phyloP scores from a whole-genome alignment of 768 basidiomycete genomes.

The Pseudohyphozyma bogoriensis region DNA sequence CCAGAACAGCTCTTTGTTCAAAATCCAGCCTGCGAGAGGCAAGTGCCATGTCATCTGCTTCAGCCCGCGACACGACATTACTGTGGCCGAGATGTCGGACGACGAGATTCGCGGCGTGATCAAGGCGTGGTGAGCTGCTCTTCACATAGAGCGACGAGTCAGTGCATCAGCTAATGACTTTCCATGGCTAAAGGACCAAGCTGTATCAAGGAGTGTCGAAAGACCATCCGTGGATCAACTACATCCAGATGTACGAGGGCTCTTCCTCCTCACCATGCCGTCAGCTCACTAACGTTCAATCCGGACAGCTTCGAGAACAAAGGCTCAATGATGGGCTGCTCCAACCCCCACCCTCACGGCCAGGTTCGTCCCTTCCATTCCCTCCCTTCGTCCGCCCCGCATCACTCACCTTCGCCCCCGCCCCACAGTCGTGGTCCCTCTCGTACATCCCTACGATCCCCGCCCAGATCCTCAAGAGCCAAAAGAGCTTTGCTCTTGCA shows the following conservation, averaged over 20 bases:
- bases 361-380: constrained; percentile 58
- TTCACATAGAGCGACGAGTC: too few relatives aligned
- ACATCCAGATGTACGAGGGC: constrained; percentile 34
- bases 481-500: constrained; percentile 16
- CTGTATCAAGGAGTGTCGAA: constrained; percentile 30
- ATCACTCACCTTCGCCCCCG: background rate
- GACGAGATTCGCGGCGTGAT: constrained; percentile 57
- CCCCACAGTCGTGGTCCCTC: constrained; percentile 40
- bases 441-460: constrained; percentile 62
- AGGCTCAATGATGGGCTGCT: constrained; percentile 89
- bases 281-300: background rate
- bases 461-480: constrained; percentile 13
- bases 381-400: too few relatives aligned
- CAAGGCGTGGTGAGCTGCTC: constrained; percentile 53
- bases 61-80: constrained; percentile 74
- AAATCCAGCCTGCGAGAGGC: constrained; percentile 59
- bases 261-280: background rate
- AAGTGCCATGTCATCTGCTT: constrained; percentile 82
- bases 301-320: constrained; percentile 54
- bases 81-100: constrained; percentile 55
- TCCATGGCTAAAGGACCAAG: constrained; percentile 28
- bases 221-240: constrained; percentile 30
- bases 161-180: too few relatives aligned
- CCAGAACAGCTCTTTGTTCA: constrained; percentile 31
- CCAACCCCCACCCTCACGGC: constrained; percentile 87